A percentile compares a stretch with the other conserved stretches of the same genome.
Conservation (phyloP, 2,329 filamentous ascomycete species). For the Pseudocercospora eumusae region DNA sequence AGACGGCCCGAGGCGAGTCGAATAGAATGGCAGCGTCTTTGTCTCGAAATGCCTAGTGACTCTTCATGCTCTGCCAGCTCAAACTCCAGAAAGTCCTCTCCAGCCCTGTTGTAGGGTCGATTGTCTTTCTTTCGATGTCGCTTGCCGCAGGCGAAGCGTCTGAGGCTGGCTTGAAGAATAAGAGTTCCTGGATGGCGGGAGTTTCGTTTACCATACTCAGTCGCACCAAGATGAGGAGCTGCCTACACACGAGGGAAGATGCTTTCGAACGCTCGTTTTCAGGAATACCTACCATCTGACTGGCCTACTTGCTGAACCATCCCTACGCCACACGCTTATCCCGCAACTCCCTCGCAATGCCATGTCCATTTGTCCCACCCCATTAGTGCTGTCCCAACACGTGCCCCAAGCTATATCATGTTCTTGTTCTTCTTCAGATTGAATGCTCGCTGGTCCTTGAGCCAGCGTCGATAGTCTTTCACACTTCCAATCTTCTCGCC, state of each 20-base stretch:
- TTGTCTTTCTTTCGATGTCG: not conserved
- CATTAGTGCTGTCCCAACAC: not conserved
- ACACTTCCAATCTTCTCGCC: constrained; percentile 98
- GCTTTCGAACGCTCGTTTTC: not conserved
- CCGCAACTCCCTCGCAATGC: constrained; percentile 3
- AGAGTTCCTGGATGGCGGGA: not conserved
- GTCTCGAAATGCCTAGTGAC: not conserved
- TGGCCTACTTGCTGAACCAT: not conserved
- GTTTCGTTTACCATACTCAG: not conserved
- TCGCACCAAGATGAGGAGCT: not conserved
- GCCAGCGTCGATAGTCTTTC: constrained; percentile 85
- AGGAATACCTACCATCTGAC: not conserved
- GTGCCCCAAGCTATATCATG: constrained; percentile 53
- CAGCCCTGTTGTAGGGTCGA: not conserved
- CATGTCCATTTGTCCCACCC: not conserved
- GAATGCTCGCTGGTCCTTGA: constrained; percentile 96
- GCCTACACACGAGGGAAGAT: not conserved
- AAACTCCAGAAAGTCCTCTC: not conserved
- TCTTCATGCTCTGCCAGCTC: not conserved
- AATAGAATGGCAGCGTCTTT: not conserved
- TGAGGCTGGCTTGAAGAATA: not conserved
- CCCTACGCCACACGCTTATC: not conserved
- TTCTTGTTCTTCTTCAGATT: constrained; percentile 78
- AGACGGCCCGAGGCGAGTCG: not conserved
- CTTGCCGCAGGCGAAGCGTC: not conserved